Conservation (phyloP, 805 yeast genomes). For the Candida succiphila region DNA sequence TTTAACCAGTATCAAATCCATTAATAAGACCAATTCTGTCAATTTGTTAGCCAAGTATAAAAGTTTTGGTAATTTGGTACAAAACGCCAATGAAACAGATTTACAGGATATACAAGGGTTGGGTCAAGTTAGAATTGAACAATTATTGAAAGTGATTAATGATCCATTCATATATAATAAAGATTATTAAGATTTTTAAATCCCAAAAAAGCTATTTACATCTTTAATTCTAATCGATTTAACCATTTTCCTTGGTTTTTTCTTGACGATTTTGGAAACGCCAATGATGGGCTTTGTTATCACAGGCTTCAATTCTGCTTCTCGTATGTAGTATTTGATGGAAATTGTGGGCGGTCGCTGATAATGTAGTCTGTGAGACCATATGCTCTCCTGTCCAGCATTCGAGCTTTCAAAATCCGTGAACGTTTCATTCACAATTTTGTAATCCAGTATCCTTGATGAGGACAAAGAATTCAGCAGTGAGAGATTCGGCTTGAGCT, state of each 20-base stretch:
- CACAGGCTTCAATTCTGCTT: no score
- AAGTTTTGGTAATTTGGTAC: slow-evolving; percentile 30
- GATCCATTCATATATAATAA: slow-evolving; percentile 30
- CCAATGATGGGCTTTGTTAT: no score
- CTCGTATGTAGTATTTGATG: no score
- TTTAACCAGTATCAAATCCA: slow-evolving; percentile 33
- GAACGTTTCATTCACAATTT: no score
- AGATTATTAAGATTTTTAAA: not conserved
- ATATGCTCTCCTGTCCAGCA: no score
- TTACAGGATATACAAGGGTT: slow-evolving; percentile 33
- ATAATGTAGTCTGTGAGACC: no score
- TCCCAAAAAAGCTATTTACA: slow-evolving; percentile 1
- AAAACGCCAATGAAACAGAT: slow-evolving; percentile 17
- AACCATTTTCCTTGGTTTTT: not conserved
- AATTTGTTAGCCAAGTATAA: slow-evolving; percentile 40
- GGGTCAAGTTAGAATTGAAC: slow-evolving; percentile 35
- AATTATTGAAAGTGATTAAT: slow-evolving; percentile 28
- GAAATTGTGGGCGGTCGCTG: no score
- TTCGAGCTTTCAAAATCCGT: no score
- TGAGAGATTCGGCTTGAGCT: no score
- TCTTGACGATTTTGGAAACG: no score
- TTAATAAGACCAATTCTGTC: slow-evolving; percentile 46
- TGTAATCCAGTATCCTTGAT: no score
- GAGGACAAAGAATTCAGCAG: no score
- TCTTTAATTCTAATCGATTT: not conserved